Percentiles rank a stretch among this genome's conserved stretches.
Conservation (phyloP, 345 rosid species). For the Eucalyptus grandis region DNA sequence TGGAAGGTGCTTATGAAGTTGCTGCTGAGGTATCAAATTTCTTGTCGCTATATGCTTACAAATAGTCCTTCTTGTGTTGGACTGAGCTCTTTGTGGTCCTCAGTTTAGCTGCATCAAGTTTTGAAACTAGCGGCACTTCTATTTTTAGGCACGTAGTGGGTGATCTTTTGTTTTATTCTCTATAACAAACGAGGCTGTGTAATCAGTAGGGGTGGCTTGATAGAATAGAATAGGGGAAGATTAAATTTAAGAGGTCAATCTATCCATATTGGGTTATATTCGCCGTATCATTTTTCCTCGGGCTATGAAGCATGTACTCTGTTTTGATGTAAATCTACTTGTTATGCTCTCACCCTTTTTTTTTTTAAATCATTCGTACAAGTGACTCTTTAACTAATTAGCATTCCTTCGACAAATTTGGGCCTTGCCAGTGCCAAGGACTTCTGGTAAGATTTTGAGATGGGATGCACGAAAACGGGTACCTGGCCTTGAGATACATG, state of each 20-base stretch:
- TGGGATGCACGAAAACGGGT: background rate
- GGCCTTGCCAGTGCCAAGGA: background rate
- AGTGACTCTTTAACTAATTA: background rate
- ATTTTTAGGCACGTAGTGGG: background rate
- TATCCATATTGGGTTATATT: background rate
- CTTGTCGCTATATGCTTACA: constrained; percentile 46
- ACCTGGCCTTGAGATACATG: background rate
- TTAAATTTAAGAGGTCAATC: background rate
- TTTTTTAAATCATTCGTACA: background rate
- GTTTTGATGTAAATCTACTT: background rate
- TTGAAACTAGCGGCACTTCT: background rate
- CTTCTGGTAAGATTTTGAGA: background rate
- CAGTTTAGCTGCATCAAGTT: background rate
- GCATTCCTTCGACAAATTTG: background rate
- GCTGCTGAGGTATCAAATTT: constrained; percentile 59
- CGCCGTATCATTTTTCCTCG: background rate
- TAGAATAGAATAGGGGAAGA: background rate
- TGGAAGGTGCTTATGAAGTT: constrained; percentile 76
- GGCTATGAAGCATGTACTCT: background rate
- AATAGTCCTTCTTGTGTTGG: constrained; percentile 1
- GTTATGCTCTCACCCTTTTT: background rate
- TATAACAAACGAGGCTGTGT: background rate
- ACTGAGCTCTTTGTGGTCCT: background rate
- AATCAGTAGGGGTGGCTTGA: background rate
- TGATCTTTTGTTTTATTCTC: background rate